phyloP scores from a whole-genome alignment of 352 stramenopile species.

The Globisporangium megalacanthum region DNA sequence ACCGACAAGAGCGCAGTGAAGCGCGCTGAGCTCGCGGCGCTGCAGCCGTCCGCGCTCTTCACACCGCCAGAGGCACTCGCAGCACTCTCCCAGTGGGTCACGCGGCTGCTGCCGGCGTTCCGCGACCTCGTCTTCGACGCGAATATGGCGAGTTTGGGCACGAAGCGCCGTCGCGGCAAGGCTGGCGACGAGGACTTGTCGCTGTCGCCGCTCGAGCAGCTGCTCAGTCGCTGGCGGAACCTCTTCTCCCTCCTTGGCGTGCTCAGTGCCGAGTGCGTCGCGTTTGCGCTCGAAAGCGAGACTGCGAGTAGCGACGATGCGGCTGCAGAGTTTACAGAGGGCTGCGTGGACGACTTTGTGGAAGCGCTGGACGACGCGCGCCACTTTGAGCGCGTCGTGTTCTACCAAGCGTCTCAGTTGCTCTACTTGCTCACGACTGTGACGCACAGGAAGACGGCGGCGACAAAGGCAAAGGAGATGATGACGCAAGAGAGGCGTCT shows the following conservation, averaged over 20 bases:
- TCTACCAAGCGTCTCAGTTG: constrained; percentile 62
- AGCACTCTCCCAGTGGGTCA: constrained; percentile 47
- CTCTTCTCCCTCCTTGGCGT: constrained; percentile 61
- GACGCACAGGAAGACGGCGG: constrained; percentile 23
- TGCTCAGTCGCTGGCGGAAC: constrained; percentile 64
- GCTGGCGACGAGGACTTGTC: constrained; percentile 19
- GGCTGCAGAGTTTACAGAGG: constrained; percentile 38
- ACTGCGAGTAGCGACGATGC: constrained; percentile 30
- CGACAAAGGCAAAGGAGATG: constrained; percentile 23
- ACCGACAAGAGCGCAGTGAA: constrained; percentile 34
- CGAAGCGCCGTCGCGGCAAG: constrained; percentile 45
- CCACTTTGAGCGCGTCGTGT: constrained; percentile 52
- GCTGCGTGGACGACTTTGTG: constrained; percentile 38
- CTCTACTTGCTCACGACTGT: constrained; percentile 34
- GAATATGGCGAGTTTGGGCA: constrained; percentile 28
- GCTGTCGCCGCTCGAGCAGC: constrained; percentile 21
- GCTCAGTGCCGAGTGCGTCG: constrained; percentile 54
- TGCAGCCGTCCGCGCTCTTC: constrained; percentile 66
- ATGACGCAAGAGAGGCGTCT: constrained; percentile 7
- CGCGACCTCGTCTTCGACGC: constrained; percentile 28
- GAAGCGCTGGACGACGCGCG: constrained; percentile 43
- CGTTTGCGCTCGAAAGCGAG: constrained; percentile 52
- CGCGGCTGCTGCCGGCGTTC: constrained; percentile 44
- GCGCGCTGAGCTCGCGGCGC: constrained; percentile 29
- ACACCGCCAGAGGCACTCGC: constrained; percentile 35